Percentiles rank a stretch among this genome's conserved stretches.
phyloP scores from a whole-genome alignment of 2,329 filamentous ascomycete genomes.

The Coniochaeta sp. region DNA sequence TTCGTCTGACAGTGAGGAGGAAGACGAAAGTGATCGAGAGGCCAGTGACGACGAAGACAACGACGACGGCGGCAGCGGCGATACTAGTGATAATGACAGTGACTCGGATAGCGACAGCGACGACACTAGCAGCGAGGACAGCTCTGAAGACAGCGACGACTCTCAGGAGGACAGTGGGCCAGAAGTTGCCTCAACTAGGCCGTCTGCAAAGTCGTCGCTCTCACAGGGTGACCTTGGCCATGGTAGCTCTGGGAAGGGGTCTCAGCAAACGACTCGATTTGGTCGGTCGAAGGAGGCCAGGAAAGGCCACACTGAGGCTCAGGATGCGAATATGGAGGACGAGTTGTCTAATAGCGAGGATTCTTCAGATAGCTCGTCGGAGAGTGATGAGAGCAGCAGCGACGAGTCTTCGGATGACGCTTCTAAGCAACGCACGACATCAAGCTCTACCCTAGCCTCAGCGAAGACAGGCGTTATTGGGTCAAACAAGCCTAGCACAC shows the following conservation, averaged over 20 bases:
- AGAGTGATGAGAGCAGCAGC: slow-evolving; percentile 1
- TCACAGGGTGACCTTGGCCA: slow-evolving; percentile 8
- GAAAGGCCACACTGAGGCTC: background rate
- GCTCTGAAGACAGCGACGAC: slow-evolving; percentile 3
- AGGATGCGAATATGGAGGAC: background rate
- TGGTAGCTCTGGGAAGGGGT: background rate
- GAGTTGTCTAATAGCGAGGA: background rate
- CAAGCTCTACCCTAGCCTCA: background rate
- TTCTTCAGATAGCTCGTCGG: background rate
- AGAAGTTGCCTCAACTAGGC: background rate
- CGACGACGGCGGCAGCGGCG: too few relatives aligned
- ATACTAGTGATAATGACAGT: slow-evolving; percentile 3
- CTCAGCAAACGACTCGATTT: background rate
- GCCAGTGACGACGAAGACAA: slow-evolving; percentile 17
- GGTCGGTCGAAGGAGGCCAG: background rate
- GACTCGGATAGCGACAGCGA: slow-evolving; percentile 7
- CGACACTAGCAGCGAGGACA: slow-evolving; percentile 3
- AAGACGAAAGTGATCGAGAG: slow-evolving; percentile 9
- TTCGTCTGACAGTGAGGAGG: slow-evolving; percentile 9
- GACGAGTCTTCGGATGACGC: background rate
- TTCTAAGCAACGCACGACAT: background rate
- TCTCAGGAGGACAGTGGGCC: slow-evolving; percentile 8
- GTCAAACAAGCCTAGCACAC: background rate
- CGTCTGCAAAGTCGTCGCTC: background rate
- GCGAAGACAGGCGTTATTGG: background rate